Evolutionary conservation across 352 stramenopile genomes (phyloP), one percentile per base, ranked within the genome.

Genomic region (Phytopythium sindhum): DNA sequence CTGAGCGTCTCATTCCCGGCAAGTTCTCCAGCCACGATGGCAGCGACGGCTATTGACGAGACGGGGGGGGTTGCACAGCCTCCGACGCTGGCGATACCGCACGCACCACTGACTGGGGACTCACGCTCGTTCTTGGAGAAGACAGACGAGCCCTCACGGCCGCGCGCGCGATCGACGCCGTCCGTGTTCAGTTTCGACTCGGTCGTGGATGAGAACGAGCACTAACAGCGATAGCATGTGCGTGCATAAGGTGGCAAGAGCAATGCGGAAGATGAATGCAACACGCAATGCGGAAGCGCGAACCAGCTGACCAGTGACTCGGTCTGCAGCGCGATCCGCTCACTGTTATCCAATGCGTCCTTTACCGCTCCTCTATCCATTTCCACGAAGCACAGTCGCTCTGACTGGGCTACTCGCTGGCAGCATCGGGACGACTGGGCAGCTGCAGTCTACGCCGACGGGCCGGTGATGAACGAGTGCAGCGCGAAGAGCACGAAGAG

Each of bases 401-500:
- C 51, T 41, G 51, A 44, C 51, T 37, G 51, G 28, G 28, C 51
- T 14, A 26, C 51, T 26, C 5, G 29, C 15, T 24, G 29, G 19
- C 28, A 37, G 24, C 24, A 2, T 56, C 24, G 24, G 4, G 26
- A n/a, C n/a, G 3, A 50, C 19, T 50, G 42, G 42, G 17, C 42
- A 50, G 19, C 19, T 2, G 42, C 42, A 26, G 1, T 33, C 31
- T 21, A 67, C 61, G 17, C 73, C 73, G 47, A 67, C 19, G 86
- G 87, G 4, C 88, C 95, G 58, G 97, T 93, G 60, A 98, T 86
- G 61, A 99, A 89, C 50, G 96, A 98, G 75, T 99, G 95, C 31
- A 99, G 68, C 33, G 96, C 96, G 80, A 99, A 99, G 33, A 98
- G 64, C 51, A 99, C 76, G 79, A 99, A 99, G 41, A 99, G 87